Evolutionary conservation across 352 stramenopile genomes (phyloP), one percentile per base, ranked within the genome.

Genomic region (Lagenidium sp.): DNA sequence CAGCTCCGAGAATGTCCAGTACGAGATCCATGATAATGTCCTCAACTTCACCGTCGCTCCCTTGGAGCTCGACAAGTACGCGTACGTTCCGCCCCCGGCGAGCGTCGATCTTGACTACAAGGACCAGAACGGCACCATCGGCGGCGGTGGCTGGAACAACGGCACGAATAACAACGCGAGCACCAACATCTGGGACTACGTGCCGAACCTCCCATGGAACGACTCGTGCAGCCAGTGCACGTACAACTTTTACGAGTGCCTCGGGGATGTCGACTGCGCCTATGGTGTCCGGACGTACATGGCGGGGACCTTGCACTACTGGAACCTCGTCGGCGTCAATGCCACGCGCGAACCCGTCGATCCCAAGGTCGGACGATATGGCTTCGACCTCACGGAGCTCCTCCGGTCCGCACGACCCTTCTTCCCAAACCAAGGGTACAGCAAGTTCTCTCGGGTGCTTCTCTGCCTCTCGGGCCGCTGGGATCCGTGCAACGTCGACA

Each of bases 281-380:
- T 57, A 65, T 22, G 68, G 63, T n/a, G 47, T 75, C 1, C 50
- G 57, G 6, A 45, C 44, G 10, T 77, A 63, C 25, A 15, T 77
- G 1, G 32, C 39, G 6, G 40, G 53, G 3, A 51, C 44, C 4
- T 13, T 77, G 18, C 29, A 35, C 6, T 41, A 23, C 3, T n/a
- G 45, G 11, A 19, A 25, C 1, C 44, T 46, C 22, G 25, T 22
- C 16, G 20, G 12, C 21, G 15, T 6, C 4, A 34, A n/a, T 11
- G 18, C 20, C 5, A 6, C 23, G 24, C 22, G 6, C 6, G 7
- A 15, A 5, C 11, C 13, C 20, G 11, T 36, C 4, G 29, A 10
- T 22, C 16, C 18, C 15, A 40, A 4, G 21, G 12, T 25, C 8
- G 10, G 39, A 25, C 37, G 11, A n/a, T 51, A 19, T n/a, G 16